Conservation (phyloP, 2,329 filamentous ascomycete species). For the Chaetomiaceae sp. region DNA sequence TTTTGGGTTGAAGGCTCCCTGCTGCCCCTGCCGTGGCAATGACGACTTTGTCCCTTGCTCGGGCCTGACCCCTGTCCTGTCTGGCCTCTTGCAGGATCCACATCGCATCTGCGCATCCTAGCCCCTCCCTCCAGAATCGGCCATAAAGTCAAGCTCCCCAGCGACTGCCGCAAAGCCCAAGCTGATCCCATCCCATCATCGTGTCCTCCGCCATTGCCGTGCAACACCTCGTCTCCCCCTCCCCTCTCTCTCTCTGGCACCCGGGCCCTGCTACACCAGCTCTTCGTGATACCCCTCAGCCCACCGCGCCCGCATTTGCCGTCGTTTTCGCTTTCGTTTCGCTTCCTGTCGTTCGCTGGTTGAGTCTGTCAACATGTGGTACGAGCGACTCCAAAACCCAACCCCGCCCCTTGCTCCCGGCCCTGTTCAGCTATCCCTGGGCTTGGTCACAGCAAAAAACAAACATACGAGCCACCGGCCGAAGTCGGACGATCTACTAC, state of each 20-base stretch:
- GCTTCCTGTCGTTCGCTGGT: constrained; percentile 18
- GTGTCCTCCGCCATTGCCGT: constrained; percentile 9
- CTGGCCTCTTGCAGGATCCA: constrained; percentile 13
- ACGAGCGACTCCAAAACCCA: constrained; percentile 16
- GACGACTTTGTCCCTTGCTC: constrained; percentile 13
- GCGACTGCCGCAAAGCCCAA: constrained; percentile 12
- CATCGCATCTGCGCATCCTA: constrained; percentile 18
- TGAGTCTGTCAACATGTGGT: constrained; percentile 32
- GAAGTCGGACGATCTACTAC: neutral
- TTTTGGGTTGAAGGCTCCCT: neutral
- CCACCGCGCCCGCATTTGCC: constrained; percentile 7
- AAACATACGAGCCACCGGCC: too few relatives aligned
- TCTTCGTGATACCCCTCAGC: constrained; percentile 15
- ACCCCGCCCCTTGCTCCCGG: constrained; percentile 10
- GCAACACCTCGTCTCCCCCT: constrained; percentile 8
- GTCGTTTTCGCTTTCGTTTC: constrained; percentile 9
- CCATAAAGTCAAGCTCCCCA: constrained; percentile 23
- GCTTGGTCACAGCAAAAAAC: neutral
- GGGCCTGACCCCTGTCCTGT: constrained; percentile 15
- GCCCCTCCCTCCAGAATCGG: constrained; percentile 12
- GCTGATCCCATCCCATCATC: constrained; percentile 2
- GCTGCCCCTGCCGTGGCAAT: constrained; percentile 6
- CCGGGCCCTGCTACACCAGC: constrained; percentile 11
- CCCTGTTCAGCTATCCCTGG: neutral
- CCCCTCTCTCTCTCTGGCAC: too few relatives aligned